These are phyloP conservation scores for Cutaneotrichosporon sp. DNA, from an alignment of 1,284 basidiomycete species.

Conservation along the genomic window DNA sequence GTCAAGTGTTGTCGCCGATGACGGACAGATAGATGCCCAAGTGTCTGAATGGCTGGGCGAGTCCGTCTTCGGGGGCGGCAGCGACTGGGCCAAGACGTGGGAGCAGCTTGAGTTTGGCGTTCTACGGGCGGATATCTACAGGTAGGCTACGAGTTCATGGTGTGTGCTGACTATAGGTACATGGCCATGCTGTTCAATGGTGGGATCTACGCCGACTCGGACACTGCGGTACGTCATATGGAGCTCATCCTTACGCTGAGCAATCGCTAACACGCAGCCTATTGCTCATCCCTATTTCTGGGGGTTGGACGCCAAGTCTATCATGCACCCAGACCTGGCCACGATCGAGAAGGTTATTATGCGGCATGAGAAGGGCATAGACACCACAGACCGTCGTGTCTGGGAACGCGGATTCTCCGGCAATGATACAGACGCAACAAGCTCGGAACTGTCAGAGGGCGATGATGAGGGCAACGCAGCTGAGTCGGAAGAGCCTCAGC, in stretches of 20 bases:
- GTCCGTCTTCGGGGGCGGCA: constrained; percentile 6
- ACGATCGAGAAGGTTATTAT: constrained; percentile 11
- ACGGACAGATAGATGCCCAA: constrained; percentile 21
- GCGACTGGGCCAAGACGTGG: constrained; percentile 26
- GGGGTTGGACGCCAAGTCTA: constrained; percentile 24
- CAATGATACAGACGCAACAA: no score
- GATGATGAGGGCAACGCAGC: no score
- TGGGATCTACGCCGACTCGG: constrained; percentile 38
- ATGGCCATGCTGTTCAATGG: constrained; percentile 34
- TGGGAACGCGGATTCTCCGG: constrained; percentile 8
- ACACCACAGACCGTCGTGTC: constrained; percentile 10
- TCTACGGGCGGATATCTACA: constrained; percentile 31
- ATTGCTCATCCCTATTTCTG: constrained; percentile 36
- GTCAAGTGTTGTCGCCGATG: constrained; percentile 25
- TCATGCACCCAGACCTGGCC: constrained; percentile 23
- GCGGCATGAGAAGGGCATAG: constrained; percentile 10
- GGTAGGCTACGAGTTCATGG: constrained; percentile 16
- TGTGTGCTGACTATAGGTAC: constrained; percentile 21
- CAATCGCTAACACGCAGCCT: constrained; percentile 17
- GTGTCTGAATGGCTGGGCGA: constrained; percentile 30
- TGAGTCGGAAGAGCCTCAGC: background rate
- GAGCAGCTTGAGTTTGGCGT: constrained; percentile 23
- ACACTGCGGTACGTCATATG: constrained; percentile 27
- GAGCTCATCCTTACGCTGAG: no score
- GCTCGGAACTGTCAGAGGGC: background rate